These are phyloP conservation scores for Fusarium pseudograminearum DNA, from an alignment of 2,329 filamentous ascomycete genomes.

Conservation along the genomic window DNA sequence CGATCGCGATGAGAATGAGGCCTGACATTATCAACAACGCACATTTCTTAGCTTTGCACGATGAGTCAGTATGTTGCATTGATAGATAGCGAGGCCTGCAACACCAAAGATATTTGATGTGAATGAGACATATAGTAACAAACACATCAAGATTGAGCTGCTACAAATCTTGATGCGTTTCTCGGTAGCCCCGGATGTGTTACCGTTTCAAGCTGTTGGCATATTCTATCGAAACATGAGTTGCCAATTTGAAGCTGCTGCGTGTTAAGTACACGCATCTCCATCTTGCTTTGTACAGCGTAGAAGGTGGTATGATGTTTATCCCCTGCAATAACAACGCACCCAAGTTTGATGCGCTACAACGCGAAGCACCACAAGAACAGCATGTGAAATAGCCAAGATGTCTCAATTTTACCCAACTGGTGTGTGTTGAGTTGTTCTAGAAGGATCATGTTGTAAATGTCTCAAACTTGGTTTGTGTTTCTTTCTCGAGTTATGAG, in stretches of 20 bases:
- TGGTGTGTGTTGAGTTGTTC: neutral
- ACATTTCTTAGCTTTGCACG: neutral
- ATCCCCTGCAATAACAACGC: neutral
- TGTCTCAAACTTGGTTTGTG: conserved; percentile 1
- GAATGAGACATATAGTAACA: conserved; percentile 4
- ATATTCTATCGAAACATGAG: conserved; percentile 3
- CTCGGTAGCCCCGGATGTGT: conserved; percentile 14
- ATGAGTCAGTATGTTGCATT: conserved; percentile 7
- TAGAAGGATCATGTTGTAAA: conserved; percentile 1
- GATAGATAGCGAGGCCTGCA: neutral
- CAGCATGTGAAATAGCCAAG: neutral
- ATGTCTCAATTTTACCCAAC: neutral
- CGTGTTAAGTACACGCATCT: conserved; percentile 2
- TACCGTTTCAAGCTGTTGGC: conserved; percentile 11
- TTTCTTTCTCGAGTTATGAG: neutral
- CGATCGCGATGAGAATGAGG: conserved; percentile 7
- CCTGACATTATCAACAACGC: conserved; percentile 11
- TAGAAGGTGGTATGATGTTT: conserved; percentile 8
- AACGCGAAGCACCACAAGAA: neutral
- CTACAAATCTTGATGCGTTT: neutral
- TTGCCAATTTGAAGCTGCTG: conserved; percentile 6
- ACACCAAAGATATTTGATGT: neutral
- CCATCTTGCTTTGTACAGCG: neutral
- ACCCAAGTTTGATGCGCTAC: neutral
- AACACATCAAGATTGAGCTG: conserved; percentile 9